These are phyloP conservation scores for Scytalidium lignicola DNA, from an alignment of 2,329 filamentous ascomycete genomes.

Conservation along the genomic window DNA sequence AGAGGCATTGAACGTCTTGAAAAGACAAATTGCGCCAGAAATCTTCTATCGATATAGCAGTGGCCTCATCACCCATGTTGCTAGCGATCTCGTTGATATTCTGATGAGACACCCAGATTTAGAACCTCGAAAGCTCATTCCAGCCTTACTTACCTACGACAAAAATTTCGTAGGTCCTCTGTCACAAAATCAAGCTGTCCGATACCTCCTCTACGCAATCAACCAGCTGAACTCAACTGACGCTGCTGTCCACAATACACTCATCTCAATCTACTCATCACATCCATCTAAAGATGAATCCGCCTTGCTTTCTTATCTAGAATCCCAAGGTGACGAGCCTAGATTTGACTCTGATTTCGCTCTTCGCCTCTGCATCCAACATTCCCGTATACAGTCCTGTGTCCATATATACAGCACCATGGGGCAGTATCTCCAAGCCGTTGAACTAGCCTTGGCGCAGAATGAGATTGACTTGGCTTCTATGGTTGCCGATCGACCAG, in stretches of 20 bases:
- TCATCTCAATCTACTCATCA: constrained; percentile 93
- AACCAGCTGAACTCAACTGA: constrained; percentile 76
- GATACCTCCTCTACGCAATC: constrained; percentile 91
- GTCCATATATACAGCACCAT: constrained; percentile 97
- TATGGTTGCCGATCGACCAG: constrained; percentile 80
- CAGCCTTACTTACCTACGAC: constrained; percentile 91
- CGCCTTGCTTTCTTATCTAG: constrained; percentile 80
- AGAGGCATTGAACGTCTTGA: constrained; percentile 81
- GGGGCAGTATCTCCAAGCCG: constrained; percentile 89
- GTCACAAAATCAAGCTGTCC: constrained; percentile 79
- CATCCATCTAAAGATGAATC: constrained; percentile 79
- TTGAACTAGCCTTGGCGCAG: constrained; percentile 86
- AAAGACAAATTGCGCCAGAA: constrained; percentile 86
- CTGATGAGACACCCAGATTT: constrained; percentile 87
- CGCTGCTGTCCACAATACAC: constrained; percentile 90
- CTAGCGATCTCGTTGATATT: constrained; percentile 86
- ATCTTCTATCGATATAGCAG: constrained; percentile 97
- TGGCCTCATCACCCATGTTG: constrained; percentile 87
- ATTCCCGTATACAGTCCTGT: constrained; percentile 87
- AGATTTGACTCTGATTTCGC: constrained; percentile 95
- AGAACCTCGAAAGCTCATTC: constrained; percentile 82
- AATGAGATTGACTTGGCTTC: constrained; percentile 85
- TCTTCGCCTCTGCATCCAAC: constrained; percentile 88
- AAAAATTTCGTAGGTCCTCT: constrained; percentile 65
- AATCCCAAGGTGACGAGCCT: constrained; percentile 81